A percentile compares a stretch with the other conserved stretches of the same genome.
Evolutionary conservation across 306 rosid species (phyloP).

Genomic region (Glycyrrhiza uralensis): DNA sequence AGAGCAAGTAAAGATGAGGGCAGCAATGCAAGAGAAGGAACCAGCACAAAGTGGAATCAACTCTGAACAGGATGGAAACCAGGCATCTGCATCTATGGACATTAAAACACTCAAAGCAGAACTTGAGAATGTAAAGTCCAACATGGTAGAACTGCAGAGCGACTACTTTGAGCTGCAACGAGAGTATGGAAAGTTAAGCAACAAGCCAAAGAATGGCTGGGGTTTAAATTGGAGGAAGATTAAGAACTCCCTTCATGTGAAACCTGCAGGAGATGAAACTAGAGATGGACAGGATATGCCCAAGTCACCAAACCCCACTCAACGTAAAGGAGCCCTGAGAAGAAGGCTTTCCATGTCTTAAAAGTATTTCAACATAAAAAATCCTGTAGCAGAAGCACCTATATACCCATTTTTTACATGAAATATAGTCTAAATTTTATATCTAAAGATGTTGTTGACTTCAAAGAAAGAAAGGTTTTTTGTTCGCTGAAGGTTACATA

Average conservation of each 20-base stretch:
- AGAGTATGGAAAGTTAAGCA: slow-evolving; percentile 59
- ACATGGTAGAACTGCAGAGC: slow-evolving; percentile 64
- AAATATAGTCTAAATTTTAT: slow-evolving; percentile 7
- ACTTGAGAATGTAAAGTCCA: slow-evolving; percentile 62
- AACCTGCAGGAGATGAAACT: slow-evolving; percentile 47
- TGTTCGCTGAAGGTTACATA: neutral
- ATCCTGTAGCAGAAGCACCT: slow-evolving; percentile 11
- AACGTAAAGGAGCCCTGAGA: slow-evolving; percentile 34
- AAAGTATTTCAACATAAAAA: slow-evolving; percentile 24
- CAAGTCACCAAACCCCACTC: slow-evolving; percentile 29
- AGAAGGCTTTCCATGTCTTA: slow-evolving; percentile 54
- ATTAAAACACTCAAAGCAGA: slow-evolving; percentile 59
- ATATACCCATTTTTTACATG: slow-evolving; percentile 18
- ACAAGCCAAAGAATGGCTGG: slow-evolving; percentile 62
- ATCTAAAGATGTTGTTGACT: slow-evolving; percentile 6
- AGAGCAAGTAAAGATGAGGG: slow-evolving; percentile 89
- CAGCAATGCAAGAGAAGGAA: slow-evolving; percentile 74
- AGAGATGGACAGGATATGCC: slow-evolving; percentile 31
- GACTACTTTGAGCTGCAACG: slow-evolving; percentile 76
- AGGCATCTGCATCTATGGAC: slow-evolving; percentile 38
- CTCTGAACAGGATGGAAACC: slow-evolving; percentile 58
- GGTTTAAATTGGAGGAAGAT: slow-evolving; percentile 69
- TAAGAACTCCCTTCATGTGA: slow-evolving; percentile 63
- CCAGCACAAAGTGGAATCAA: slow-evolving; percentile 38
- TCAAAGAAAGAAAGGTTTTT: neutral